Base-by-base conservation (phyloP, 371 early-diverging fungal species). In the Apophysomyces ossiformis region DNA sequence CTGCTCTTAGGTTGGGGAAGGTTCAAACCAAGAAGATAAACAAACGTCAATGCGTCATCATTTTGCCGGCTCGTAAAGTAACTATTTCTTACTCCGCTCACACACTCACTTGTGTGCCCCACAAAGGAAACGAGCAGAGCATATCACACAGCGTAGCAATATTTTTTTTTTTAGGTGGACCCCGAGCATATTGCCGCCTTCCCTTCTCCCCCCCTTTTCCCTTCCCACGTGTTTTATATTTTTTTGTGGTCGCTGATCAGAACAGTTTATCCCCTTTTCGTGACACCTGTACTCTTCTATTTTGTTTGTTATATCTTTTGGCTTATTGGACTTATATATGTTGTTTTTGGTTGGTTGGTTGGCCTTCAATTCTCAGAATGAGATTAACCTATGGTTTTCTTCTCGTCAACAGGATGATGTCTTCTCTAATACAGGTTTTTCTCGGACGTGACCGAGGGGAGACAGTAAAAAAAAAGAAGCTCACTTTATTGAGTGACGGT, bases 1-100 rank as follows among this genome's bases (percentile, higher is more conserved):
- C 32, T 26, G 32, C 32, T 26, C 2, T 26, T 9, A 32, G 54
- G 21, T 50, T 21, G 54, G 5, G 50, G 9, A 46, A 62, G 26
- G 26, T 16, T 3, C 12, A 16, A 60, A 60, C n/a, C 0, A 41
- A 12, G 1, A 44, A 38, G 43, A 39, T 43, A 60, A 60, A 60
- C n/a, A 37, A 38, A 41, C 16, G 32, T 60, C 15, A 26, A 21
- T 37, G 59, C 39, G 43, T 58, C 59, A 39, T 58, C 59, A 58
- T 58, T 37, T 58, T 36, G 5, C 54, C 54, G 54, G 54, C 16
- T 50, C 35, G 16, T 21, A 16, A 6, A 7, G 18, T 26, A 21
- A 50, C 21, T 18, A 26, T 18, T 18, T 50, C 21, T 50, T 50
- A 32, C 21, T 16, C 54, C 16, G 21, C 21, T 26, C 32, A 26